Base-by-base conservation (phyloP, 495 filamentous ascomycete genomes). In the Xylaria acuta region DNA sequence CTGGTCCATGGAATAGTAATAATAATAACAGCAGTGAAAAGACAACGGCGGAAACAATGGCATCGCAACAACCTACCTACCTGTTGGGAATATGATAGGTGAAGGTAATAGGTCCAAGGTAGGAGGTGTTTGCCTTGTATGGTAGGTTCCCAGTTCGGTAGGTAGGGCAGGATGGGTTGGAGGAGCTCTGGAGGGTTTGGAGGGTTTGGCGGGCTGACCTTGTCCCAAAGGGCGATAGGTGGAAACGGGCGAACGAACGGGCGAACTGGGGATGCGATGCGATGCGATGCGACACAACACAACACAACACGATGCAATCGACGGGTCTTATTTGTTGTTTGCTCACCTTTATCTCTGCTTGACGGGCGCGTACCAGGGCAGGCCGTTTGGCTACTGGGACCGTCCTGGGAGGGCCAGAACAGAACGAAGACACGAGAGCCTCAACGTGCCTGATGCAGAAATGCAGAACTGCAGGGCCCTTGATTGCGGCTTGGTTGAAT, bases 271-370 rank as follows among this genome's bases (percentile, higher is more conserved):
- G 71, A 69, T 58, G 71, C 73, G 72, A 75, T 76, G 72, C 74
- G 76, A 73, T 47, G 67, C 67, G 41, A 59, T 60, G 54, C 54
- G 56, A 69, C 32, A n/a, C 67, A 34, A 63, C 56, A 70, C 58
- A 51, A 53, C 68, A 64, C 69, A 22, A 64, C 69, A 56, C 69
- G 59, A 64, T 64, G 69, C 59, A 71, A 77, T 77, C 49, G 72
- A 73, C 73, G 56, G 71, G 72, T 78, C 75, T 72, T 62, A 76
- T 69, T 49, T 74, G 56, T 70, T 69, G 70, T 66, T 64, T 58
- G 53, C 65, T 67, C 40, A 43, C 59, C 63, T 67, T 34, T 63
- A 36, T 45, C 16, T 65, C 59, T 64, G 41, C 43, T 36, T 62
- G 22, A 68, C 36, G 68, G 38, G 58, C 36, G 62, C 43, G 59